These are phyloP conservation scores for Arachis hypogaea DNA, from an alignment of 306 rosid genomes.

Conservation along the genomic window DNA sequence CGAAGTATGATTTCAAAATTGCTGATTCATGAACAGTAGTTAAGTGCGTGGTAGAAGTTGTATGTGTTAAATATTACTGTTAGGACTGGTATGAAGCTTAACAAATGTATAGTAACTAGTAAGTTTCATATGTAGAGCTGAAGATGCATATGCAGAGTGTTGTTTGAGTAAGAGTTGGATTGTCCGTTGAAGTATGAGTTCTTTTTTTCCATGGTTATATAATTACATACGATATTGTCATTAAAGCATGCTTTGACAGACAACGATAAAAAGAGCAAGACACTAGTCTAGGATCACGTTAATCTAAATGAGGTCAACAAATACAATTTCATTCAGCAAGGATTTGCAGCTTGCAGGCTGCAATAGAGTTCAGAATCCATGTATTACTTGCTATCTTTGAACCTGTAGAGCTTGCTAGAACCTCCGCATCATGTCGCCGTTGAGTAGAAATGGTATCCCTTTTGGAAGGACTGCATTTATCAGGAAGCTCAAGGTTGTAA, in stretches of 20 bases:
- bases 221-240: not conserved
- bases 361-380: slow-evolving; percentile 87
- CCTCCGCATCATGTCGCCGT: slow-evolving; percentile 62
- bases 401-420: slow-evolving; percentile 65
- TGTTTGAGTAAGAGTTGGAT: too few species aligned
- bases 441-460: slow-evolving; percentile 41
- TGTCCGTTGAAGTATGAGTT: too few species aligned
- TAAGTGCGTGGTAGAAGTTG: too few species aligned
- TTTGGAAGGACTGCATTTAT: slow-evolving; percentile 46
- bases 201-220: too few species aligned
- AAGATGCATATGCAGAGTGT: too few species aligned
- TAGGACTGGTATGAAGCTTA: too few species aligned
- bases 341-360: slow-evolving; percentile 73
- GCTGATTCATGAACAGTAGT: too few species aligned
- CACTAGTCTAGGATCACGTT: slow-evolving; percentile 27
- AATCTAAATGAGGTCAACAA: slow-evolving; percentile 33
- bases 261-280: not conserved
- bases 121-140: too few species aligned
- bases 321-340: slow-evolving; percentile 46
- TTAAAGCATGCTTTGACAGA: not conserved
- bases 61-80: too few species aligned
- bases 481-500: slow-evolving; percentile 77
- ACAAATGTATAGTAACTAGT: too few species aligned
- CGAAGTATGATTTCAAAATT: too few species aligned
- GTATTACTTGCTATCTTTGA: slow-evolving; percentile 73